These are phyloP conservation scores for Quercus agrifolia DNA, from an alignment of 306 rosid genomes.

Conservation along the genomic window DNA sequence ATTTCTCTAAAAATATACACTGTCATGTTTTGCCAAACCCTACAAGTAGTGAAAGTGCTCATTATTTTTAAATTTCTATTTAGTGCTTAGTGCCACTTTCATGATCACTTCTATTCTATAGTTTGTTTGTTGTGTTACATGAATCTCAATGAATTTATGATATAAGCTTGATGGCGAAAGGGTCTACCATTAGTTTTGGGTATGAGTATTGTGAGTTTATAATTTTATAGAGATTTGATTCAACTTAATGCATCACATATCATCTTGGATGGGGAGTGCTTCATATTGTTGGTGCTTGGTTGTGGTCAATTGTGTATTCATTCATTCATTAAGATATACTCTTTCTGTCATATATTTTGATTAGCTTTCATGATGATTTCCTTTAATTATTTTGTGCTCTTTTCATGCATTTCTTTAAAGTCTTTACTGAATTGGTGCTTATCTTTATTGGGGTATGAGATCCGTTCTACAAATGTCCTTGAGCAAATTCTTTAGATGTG, in stretches of 20 bases:
- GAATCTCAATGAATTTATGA: neutral
- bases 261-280: neutral
- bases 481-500: no score
- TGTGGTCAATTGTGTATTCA: neutral
- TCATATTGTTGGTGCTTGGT: neutral
- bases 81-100: neutral
- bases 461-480: no score
- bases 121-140: neutral
- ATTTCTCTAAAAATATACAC: no score
- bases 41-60: neutral
- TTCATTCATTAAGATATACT: conserved; percentile 9
- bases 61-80: neutral
- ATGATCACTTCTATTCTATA: neutral
- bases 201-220: neutral
- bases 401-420: no score
- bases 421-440: no score
- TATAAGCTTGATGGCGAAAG: neutral
- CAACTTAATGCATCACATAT: neutral
- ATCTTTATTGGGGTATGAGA: no score
- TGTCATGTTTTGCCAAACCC: no score
- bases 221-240: neutral
- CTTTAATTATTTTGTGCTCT: no score
- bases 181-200: neutral
- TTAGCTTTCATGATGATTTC: no score
- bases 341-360: neutral